phyloP scores from a whole-genome alignment of 2,329 filamentous ascomycete species.

The Fusarium fujikuroi region DNA sequence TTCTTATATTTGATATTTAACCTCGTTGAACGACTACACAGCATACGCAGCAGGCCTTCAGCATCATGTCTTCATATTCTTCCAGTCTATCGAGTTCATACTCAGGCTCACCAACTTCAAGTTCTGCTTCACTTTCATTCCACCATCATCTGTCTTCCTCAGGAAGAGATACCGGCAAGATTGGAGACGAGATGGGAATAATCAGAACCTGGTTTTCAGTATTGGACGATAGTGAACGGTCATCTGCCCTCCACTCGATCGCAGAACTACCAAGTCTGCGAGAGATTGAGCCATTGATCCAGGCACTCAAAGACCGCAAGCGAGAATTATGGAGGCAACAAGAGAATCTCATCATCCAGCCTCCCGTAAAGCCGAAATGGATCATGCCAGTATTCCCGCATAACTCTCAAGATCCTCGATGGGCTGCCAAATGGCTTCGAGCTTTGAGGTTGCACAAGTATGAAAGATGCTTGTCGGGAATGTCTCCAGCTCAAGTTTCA shows the following conservation, averaged over 20 bases:
- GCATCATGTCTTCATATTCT: slow-evolving; percentile 40
- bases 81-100: slow-evolving; percentile 31
- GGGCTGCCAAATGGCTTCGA: slow-evolving; percentile 43
- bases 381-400: slow-evolving; percentile 40
- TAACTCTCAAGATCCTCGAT: slow-evolving; percentile 39
- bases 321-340: slow-evolving; percentile 40
- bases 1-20: background rate
- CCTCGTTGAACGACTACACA: background rate
- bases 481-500: slow-evolving; percentile 38
- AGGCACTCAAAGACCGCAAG: slow-evolving; percentile 43
- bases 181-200: slow-evolving; percentile 38
- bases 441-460: slow-evolving; percentile 44
- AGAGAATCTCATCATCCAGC: slow-evolving; percentile 41
- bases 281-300: slow-evolving; percentile 43
- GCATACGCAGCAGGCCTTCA: background rate
- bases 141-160: background rate
- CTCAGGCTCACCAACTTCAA: slow-evolving; percentile 37
- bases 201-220: slow-evolving; percentile 44
- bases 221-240: slow-evolving; percentile 37
- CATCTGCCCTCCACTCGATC: slow-evolving; percentile 38
- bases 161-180: slow-evolving; percentile 24
- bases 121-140: slow-evolving; percentile 36
- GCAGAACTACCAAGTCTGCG: slow-evolving; percentile 40
- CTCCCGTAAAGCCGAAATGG: slow-evolving; percentile 39
- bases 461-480: slow-evolving; percentile 36